Conservation (phyloP, 2,329 filamentous ascomycete genomes). For the Botrytis elliptica region DNA sequence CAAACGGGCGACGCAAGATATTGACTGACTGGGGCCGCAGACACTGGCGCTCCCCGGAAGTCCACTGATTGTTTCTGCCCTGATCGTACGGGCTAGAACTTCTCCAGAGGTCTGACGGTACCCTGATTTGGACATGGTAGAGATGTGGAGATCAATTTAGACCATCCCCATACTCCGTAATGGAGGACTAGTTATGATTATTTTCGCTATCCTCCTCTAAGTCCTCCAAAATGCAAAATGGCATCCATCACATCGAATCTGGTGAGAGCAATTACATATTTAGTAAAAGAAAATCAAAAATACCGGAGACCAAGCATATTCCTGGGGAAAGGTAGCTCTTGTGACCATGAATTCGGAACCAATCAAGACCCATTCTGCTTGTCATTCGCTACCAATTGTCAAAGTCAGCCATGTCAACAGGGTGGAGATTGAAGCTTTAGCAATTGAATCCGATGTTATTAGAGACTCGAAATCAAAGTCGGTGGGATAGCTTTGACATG, state of each 20-base stretch:
- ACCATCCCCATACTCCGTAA: not conserved
- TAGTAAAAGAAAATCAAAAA: not conserved
- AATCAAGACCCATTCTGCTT: not conserved
- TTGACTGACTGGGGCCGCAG: not conserved
- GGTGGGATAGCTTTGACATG: not conserved
- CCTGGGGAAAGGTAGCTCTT: slow-evolving; percentile 5
- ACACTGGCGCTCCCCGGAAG: slow-evolving; percentile 10
- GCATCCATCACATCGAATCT: not conserved
- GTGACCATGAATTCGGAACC: slow-evolving; percentile 6
- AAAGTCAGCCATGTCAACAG: not conserved
- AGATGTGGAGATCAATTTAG: not conserved
- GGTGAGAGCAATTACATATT: not conserved
- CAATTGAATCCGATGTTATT: not conserved
- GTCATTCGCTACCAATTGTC: not conserved
- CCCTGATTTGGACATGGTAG: not conserved
- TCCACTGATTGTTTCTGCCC: not conserved
- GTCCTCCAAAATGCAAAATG: not conserved
- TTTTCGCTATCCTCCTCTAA: not conserved
- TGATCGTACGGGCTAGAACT: slow-evolving; percentile 1
- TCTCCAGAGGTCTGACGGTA: not conserved
- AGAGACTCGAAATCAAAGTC: not conserved
- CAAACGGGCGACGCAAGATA: not conserved
- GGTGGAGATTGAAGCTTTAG: slow-evolving; percentile 6
- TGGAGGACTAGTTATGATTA: not conserved
- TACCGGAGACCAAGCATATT: slow-evolving; percentile 5